Percentiles rank a stretch among this genome's conserved stretches.
These are phyloP conservation scores for Canavalia ensiformis DNA, from an alignment of 306 rosid species.

Conservation along the genomic window DNA sequence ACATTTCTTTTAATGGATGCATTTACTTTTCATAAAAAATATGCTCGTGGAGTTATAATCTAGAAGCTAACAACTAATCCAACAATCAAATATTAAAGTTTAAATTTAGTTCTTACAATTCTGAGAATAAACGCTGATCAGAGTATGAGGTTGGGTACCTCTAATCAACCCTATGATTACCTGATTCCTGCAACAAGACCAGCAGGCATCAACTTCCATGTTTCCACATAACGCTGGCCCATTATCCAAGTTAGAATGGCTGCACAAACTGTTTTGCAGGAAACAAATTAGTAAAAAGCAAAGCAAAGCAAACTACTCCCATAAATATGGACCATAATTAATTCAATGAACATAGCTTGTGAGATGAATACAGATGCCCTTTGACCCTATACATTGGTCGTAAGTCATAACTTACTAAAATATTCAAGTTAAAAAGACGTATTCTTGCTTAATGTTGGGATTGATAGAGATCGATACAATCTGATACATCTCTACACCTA, in stretches of 20 bases:
- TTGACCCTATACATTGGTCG: background rate
- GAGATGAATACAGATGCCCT: background rate
- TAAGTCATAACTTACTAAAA: background rate
- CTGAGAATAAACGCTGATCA: slow-evolving; percentile 4
- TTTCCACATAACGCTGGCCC: slow-evolving; percentile 82
- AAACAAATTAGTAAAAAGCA: slow-evolving; percentile 20
- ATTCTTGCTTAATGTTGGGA: background rate
- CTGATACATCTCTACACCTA: background rate
- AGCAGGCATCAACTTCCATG: slow-evolving; percentile 91
- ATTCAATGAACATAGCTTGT: slow-evolving; percentile 19
- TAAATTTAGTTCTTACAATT: slow-evolving; percentile 3
- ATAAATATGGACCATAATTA: background rate
- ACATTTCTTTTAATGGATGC: background rate
- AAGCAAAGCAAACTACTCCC: background rate
- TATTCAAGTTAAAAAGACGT: background rate
- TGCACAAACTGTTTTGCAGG: slow-evolving; percentile 68
- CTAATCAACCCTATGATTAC: slow-evolving; percentile 51
- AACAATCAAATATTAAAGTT: slow-evolving; percentile 4
- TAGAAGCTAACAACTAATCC: slow-evolving; percentile 28
- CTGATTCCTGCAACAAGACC: slow-evolving; percentile 88
- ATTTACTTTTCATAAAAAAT: slow-evolving; percentile 31
- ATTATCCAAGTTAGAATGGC: slow-evolving; percentile 69
- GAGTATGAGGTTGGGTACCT: slow-evolving; percentile 2
- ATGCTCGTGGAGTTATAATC: slow-evolving; percentile 19
- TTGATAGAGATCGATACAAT: background rate